phyloP scores from a whole-genome alignment of 257 asterid species.

The Phtheirospermum japonicum region DNA sequence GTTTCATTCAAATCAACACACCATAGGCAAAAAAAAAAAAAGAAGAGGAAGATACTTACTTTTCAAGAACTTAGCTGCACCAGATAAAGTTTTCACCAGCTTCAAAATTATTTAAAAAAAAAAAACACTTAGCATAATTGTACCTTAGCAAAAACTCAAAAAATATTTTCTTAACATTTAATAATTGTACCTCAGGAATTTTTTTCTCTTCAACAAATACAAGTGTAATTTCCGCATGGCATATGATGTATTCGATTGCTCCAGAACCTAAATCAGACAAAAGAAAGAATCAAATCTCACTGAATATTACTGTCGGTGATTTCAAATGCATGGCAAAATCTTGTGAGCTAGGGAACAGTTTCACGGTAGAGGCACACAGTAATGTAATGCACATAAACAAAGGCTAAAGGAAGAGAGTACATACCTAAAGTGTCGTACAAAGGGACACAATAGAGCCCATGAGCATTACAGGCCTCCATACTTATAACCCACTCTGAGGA shows the following conservation, averaged over 20 bases:
- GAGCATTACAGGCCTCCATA: conserved; percentile 99
- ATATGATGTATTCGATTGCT: conserved; percentile 85
- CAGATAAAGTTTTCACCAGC: conserved; percentile 79
- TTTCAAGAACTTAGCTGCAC: conserved; percentile 60
- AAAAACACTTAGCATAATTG: conserved; percentile 29
- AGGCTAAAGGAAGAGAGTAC: conserved; percentile 26
- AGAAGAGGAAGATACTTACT: conserved; percentile 50
- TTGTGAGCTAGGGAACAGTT: conserved; percentile 11
- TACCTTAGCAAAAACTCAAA: not conserved
- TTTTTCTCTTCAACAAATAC: conserved; percentile 93
- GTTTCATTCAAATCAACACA: conserved; percentile 22
- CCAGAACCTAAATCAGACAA: conserved; percentile 73
- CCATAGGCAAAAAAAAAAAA: conserved; percentile 21
- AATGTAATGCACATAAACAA: not conserved
- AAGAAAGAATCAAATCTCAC: conserved; percentile 23
- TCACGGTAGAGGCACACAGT: conserved; percentile 8
- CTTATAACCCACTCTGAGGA: conserved; percentile 92
- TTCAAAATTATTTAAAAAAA: conserved; percentile 37
- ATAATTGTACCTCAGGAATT: conserved; percentile 63
- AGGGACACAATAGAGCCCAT: conserved; percentile 88
- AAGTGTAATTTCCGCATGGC: conserved; percentile 89
- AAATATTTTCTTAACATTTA: not conserved
- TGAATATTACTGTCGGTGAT: conserved; percentile 16
- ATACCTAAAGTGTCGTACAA: conserved; percentile 92
- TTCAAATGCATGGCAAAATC: conserved; percentile 21